A percentile compares a stretch with the other conserved stretches of the same genome.
Conservation (phyloP, 495 filamentous ascomycete species). For the Lophium mytilinum region DNA sequence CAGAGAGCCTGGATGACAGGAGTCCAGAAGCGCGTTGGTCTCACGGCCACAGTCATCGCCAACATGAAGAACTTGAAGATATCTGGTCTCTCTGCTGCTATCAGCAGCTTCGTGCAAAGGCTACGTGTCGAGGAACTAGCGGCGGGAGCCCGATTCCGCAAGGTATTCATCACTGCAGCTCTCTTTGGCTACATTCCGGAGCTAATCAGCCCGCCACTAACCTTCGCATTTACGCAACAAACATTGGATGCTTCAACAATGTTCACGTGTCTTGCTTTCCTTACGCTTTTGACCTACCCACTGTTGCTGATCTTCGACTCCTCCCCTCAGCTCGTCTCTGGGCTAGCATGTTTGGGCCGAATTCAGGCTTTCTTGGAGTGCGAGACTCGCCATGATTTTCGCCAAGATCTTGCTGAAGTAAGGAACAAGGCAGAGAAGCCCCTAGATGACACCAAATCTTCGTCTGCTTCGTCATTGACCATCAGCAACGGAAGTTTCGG, state of each 20-base stretch:
- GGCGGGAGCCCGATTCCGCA: conserved; percentile 31
- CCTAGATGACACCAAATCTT: background rate
- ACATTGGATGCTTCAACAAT: conserved; percentile 7
- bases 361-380: conserved; percentile 37
- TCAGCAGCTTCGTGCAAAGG: conserved; percentile 34
- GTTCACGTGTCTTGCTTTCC: conserved; percentile 22
- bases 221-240: conserved; percentile 10
- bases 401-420: conserved; percentile 11
- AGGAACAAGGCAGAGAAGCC: background rate
- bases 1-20: conserved; percentile 10
- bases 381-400: conserved; percentile 30
- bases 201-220: conserved; percentile 3
- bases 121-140: conserved; percentile 38
- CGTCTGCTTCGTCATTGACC: background rate
- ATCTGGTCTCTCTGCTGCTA: conserved; percentile 32
- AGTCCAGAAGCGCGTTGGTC: conserved; percentile 5
- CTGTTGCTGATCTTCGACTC: conserved; percentile 15
- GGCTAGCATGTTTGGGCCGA: conserved; percentile 35
- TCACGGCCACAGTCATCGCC: conserved; percentile 32
- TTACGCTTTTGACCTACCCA: conserved; percentile 21
- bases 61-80: conserved; percentile 44
- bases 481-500: conserved; percentile 6
- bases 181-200: conserved; percentile 5
- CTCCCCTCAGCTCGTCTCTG: conserved; percentile 24
- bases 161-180: conserved; percentile 17